These are phyloP conservation scores for Spiromastix sp. DNA, from an alignment of 2,329 filamentous ascomycete species.

Conservation along the genomic window DNA sequence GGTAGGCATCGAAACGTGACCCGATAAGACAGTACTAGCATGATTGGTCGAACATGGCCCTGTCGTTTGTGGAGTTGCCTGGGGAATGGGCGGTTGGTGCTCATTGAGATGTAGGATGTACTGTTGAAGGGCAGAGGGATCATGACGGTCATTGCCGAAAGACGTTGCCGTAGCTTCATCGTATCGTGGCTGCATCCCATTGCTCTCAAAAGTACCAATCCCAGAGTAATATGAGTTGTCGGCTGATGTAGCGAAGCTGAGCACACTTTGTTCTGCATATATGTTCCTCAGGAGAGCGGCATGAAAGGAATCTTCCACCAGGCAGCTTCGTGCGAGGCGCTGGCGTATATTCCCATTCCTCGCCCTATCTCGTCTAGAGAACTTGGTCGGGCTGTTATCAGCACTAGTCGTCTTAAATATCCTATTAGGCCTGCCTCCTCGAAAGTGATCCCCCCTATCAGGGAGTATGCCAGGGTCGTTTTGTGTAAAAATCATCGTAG, in stretches of 20 bases:
- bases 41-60: not conserved
- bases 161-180: not conserved
- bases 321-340: constrained; percentile 1
- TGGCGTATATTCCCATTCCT: constrained; percentile 1
- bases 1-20: constrained; percentile 1
- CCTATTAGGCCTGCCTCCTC: constrained; percentile 18
- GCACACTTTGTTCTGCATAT: not conserved
- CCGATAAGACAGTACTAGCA: too few species aligned
- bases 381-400: constrained; percentile 53
- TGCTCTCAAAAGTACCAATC: not conserved
- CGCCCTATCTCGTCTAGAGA: constrained; percentile 33
- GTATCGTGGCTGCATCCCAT: not conserved
- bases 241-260: not conserved
- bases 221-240: not conserved
- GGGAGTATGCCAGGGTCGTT: too few species aligned
- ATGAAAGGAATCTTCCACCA: constrained; percentile 2
- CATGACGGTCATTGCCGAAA: not conserved
- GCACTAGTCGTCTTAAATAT: constrained; percentile 57
- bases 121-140: not conserved
- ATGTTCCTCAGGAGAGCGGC: not conserved
- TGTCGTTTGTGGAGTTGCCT: not conserved
- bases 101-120: not conserved
- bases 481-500: too few species aligned
- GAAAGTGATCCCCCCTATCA: too few species aligned
- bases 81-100: not conserved